Conservation (phyloP, 2,329 filamentous ascomycete species). For the Hysterium pulicare region DNA sequence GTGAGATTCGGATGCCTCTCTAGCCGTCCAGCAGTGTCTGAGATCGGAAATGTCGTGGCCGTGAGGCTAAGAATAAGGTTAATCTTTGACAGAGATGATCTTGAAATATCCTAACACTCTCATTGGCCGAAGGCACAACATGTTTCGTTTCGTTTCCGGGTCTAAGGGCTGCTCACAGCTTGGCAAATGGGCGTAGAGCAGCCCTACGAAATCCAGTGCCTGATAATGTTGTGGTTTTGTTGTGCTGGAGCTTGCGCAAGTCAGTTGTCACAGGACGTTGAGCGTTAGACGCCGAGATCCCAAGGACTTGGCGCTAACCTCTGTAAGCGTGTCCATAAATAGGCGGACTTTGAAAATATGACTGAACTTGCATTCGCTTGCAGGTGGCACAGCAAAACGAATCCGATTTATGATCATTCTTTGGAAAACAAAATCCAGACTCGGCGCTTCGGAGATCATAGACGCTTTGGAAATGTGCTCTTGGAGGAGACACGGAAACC, state of each 20-base stretch:
- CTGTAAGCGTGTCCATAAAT: conserved; percentile 29
- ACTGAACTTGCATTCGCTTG: background rate
- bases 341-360: conserved; percentile 9
- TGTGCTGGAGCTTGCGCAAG: too few species aligned
- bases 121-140: conserved; percentile 12
- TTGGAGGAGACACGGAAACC: too few species aligned
- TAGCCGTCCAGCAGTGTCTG: background rate
- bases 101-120: conserved; percentile 4
- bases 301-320: conserved; percentile 15
- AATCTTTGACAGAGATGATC: conserved; percentile 7
- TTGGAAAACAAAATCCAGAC: too few species aligned
- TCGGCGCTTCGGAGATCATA: too few species aligned
- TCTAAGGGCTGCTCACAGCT: too few species aligned
- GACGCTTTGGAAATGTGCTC: too few species aligned
- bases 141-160: background rate
- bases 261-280: too few species aligned
- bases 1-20: conserved; percentile 4
- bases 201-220: too few species aligned
- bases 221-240: too few species aligned
- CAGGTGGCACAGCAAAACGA: conserved; percentile 5
- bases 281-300: conserved; percentile 6
- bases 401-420: too few species aligned
- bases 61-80: conserved; percentile 11
- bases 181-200: too few species aligned
- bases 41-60: background rate